Evolutionary conservation across 2,329 filamentous ascomycete species (phyloP), one percentile per base, ranked within the genome.

Genomic region (Dactylellina cionopaga): DNA sequence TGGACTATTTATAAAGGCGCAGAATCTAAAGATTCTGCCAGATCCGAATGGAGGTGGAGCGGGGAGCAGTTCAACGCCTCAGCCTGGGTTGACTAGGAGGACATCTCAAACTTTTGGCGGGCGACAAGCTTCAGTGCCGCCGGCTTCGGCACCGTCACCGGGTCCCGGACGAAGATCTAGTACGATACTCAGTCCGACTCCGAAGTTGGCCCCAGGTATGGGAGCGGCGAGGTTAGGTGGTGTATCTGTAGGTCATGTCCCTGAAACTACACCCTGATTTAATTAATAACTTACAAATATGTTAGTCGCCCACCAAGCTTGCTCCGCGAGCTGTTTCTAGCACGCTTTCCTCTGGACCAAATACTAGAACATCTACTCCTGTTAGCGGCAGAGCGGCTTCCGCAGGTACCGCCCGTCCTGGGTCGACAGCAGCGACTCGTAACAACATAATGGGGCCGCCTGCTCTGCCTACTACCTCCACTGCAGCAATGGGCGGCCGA

Each of bases 1-100:
- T 75, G 88, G 88, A 78, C 95, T 99, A 87, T 98, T 99, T 78
- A 86, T 97, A 62, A 87, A 91, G 74, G 89, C 92, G 27, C 82
- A 86, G 59, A 89, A 89, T 66, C 84, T 95, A 52, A 85, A 68
- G 41, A 47, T 74, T 37, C 55, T 68, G 24, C 49, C 69, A 19
- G 62, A 66, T 41, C 69, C 69, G 7, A 39, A 51, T 66, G 59
- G 35, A 25, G 33, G 13, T 7, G 43, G 22, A 5, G 51, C 27
- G 5, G 43, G 55, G 19, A 52, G 37, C 25, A 55, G 49, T 24
- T 52, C 54, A 25, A 58, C 80, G 15, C 78, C 80, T 13, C 77
- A 41, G 79, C 78, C n/a, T 52, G 76, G 78, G 5, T 80, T 79
- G 47, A 51, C 54, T 54, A 63, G 69, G 43, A 68, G 58, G 33